phyloP scores from a whole-genome alignment of 2,329 filamentous ascomycete species.

The Beauveria sp. region DNA sequence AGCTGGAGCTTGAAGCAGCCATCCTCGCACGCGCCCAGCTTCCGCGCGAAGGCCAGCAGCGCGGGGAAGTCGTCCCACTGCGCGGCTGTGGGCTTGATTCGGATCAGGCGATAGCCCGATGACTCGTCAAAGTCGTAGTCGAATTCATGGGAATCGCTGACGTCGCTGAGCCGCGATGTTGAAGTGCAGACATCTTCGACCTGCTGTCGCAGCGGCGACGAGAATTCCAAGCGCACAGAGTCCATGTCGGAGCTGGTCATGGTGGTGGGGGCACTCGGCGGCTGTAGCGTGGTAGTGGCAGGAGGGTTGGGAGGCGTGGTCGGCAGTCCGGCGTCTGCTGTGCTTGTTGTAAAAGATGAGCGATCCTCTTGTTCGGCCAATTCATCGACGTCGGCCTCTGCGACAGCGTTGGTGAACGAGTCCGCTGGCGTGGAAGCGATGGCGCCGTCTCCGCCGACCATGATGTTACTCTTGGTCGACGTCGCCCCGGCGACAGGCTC shows the following conservation, averaged over 20 bases:
- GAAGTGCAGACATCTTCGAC: neutral
- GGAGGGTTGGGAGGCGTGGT: neutral
- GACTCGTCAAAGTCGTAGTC: conserved; percentile 25
- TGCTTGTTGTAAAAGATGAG: too few relatives aligned
- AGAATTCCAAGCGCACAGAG: neutral
- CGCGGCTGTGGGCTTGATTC: conserved; percentile 25
- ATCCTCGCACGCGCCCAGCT: conserved; percentile 24
- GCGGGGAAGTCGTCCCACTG: conserved; percentile 31
- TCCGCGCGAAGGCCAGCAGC: conserved; percentile 26
- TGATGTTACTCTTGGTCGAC: neutral
- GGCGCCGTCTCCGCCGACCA: neutral
- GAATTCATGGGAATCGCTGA: conserved; percentile 17
- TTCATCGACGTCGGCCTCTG: neutral
- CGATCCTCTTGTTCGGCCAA: neutral
- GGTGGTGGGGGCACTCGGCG: neutral
- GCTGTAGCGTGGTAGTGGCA: neutral
- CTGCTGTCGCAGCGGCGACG: neutral
- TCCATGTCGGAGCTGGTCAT: neutral
- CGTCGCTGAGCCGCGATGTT: conserved; percentile 2
- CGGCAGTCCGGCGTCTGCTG: neutral
- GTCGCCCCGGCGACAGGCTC: neutral
- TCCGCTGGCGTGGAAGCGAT: neutral
- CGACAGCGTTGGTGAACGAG: neutral
- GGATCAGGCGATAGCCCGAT: conserved; percentile 23
- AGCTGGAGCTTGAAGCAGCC: conserved; percentile 33